Conservation (phyloP, 805 yeast genomes). For the Wickerhamomyces pijperi region DNA sequence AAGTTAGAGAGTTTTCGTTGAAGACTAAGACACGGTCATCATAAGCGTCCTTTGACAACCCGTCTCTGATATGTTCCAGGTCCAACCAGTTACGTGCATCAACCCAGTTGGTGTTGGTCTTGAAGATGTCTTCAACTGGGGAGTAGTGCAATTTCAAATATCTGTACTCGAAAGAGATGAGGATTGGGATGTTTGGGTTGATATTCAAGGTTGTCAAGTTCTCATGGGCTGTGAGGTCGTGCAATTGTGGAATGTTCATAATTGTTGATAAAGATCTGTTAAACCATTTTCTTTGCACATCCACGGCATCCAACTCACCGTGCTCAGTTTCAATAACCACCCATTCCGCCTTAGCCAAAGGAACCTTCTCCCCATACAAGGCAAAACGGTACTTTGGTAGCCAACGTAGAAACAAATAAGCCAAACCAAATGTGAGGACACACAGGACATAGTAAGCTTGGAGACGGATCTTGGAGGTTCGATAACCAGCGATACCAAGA, state of each 20-base stretch:
- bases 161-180: slow-evolving; percentile 70
- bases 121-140: slow-evolving; percentile 80
- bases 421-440: slow-evolving; percentile 54
- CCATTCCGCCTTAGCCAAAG: slow-evolving; percentile 83
- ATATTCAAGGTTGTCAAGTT: slow-evolving; percentile 12
- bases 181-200: slow-evolving; percentile 43
- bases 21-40: slow-evolving; percentile 66
- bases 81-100: slow-evolving; percentile 63
- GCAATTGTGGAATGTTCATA: slow-evolving; percentile 27
- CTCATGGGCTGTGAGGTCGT: slow-evolving; percentile 8
- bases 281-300: slow-evolving; percentile 49
- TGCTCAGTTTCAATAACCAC: slow-evolving; percentile 87
- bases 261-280: slow-evolving; percentile 65
- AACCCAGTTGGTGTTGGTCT: slow-evolving; percentile 78
- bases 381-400: slow-evolving; percentile 63
- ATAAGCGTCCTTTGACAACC: slow-evolving; percentile 58
- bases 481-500: slow-evolving; percentile 88
- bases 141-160: slow-evolving; percentile 75
- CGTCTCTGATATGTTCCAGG: slow-evolving; percentile 42
- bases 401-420: slow-evolving; percentile 75
- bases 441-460: slow-evolving; percentile 43
- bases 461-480: slow-evolving; percentile 35
- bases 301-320: slow-evolving; percentile 65
- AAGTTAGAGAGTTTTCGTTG: slow-evolving; percentile 64
- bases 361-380: slow-evolving; percentile 51